A percentile compares a stretch with the other conserved stretches of the same genome.
Evolutionary conservation across 2,329 filamentous ascomycete genomes (phyloP).

Genomic region (Ophiocordyceps sinensis): DNA sequence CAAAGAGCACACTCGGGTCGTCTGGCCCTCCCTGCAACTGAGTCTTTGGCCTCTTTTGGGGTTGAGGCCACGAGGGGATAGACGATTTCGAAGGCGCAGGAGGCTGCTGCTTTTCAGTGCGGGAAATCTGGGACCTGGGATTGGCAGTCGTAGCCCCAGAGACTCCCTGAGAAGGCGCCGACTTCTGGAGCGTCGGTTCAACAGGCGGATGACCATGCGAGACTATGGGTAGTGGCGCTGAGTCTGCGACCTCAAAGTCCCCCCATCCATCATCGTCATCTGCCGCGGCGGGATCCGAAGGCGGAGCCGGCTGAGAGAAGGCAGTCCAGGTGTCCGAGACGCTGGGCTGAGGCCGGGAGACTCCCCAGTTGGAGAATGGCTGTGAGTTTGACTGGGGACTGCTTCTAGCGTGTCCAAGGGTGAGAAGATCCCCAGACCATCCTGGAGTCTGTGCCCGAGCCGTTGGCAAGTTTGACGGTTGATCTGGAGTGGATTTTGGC

Average conservation of each 20-base stretch:
- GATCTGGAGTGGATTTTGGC: slow-evolving; percentile 4
- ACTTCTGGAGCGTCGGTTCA: background rate
- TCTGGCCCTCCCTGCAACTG: slow-evolving; percentile 11
- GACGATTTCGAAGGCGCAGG: background rate
- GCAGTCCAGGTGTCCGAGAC: slow-evolving; percentile 8
- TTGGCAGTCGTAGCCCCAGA: background rate
- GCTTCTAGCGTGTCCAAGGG: slow-evolving; percentile 8
- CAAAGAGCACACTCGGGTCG: slow-evolving; percentile 48
- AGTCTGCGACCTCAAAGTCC: slow-evolving; percentile 47
- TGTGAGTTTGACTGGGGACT: slow-evolving; percentile 5
- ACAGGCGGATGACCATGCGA: no score
- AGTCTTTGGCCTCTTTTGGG: slow-evolving; percentile 7
- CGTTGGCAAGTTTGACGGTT: slow-evolving; percentile 4
- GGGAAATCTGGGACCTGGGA: background rate
- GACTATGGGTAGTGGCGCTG: slow-evolving; percentile 6
- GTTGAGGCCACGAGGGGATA: slow-evolving; percentile 1
- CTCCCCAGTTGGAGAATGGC: slow-evolving; percentile 16
- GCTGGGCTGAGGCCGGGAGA: slow-evolving; percentile 11
- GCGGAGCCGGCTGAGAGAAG: background rate
- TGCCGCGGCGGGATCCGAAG: background rate
- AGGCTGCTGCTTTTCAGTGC: background rate
- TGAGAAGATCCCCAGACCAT: slow-evolving; percentile 11
- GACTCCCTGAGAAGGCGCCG: background rate
- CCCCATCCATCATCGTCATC: slow-evolving; percentile 53
- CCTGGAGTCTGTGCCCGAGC: slow-evolving; percentile 1